These are phyloP conservation scores for Ganoderma multipileum DNA, from an alignment of 1,284 basidiomycete species.

Conservation along the genomic window DNA sequence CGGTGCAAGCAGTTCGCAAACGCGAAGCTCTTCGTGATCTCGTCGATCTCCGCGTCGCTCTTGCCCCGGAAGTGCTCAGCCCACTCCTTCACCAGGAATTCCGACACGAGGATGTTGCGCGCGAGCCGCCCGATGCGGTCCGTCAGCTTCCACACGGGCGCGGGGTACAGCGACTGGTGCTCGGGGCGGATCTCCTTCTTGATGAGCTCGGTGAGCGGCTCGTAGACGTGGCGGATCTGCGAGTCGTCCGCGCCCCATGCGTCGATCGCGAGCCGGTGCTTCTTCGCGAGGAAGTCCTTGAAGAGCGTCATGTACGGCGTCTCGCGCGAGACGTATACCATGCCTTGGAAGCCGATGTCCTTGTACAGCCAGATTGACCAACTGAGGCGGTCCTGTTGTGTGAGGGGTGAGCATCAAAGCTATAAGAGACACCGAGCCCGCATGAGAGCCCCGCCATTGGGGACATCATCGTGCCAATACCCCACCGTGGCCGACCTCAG, in stretches of 20 bases:
- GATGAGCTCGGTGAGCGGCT: constrained; percentile 64
- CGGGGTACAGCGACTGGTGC: constrained; percentile 55
- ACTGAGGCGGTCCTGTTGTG: constrained; percentile 58
- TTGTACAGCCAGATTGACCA: constrained; percentile 71
- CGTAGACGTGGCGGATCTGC: constrained; percentile 60
- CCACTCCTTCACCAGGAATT: constrained; percentile 71
- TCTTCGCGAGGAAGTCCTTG: constrained; percentile 57
- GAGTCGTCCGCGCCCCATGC: constrained; percentile 71
- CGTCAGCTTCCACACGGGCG: constrained; percentile 55
- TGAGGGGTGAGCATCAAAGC: background rate
- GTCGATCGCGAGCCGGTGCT: constrained; percentile 69
- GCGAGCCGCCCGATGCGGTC: constrained; percentile 57
- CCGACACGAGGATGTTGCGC: constrained; percentile 68
- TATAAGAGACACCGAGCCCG: background rate
- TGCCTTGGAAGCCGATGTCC: constrained; percentile 64
- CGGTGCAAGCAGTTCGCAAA: constrained; percentile 61
- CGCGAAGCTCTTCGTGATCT: constrained; percentile 66
- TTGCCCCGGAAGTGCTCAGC: constrained; percentile 68
- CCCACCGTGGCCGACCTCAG: background rate
- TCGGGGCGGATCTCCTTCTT: constrained; percentile 48
- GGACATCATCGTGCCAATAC: background rate
- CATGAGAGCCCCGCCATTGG: background rate
- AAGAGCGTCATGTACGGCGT: constrained; percentile 58
- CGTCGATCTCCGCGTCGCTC: constrained; percentile 61
- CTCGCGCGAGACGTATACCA: constrained; percentile 54